Conservation (phyloP, 768 basidiomycete species). For the Clavulina sp. region DNA sequence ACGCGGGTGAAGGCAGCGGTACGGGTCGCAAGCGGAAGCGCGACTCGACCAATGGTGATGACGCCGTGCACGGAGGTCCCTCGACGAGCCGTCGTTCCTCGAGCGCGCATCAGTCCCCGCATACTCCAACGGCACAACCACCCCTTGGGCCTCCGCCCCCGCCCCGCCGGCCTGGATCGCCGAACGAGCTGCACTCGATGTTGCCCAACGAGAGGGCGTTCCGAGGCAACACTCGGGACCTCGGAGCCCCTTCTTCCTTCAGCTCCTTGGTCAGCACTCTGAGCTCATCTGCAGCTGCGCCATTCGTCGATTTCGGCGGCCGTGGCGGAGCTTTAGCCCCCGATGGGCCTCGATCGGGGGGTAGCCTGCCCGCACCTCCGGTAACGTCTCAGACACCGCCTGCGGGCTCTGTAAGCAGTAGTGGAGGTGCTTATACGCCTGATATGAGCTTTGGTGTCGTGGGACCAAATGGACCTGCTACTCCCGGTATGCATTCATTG, state of each 20-base stretch:
- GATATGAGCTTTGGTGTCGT: too few relatives aligned
- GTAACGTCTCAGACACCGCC: too few relatives aligned
- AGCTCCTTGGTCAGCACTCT: background rate
- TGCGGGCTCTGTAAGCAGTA: too few relatives aligned
- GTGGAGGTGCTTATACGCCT: too few relatives aligned
- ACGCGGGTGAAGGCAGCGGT: too few relatives aligned
- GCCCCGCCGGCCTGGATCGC: background rate
- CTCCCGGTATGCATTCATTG: too few relatives aligned
- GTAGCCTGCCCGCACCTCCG: too few relatives aligned
- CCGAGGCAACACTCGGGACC: background rate
- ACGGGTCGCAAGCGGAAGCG: background rate
- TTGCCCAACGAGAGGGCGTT: background rate
- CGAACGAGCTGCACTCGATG: background rate
- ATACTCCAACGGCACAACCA: background rate
- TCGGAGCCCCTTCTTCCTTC: constrained; percentile 1
- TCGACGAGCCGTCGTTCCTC: background rate
- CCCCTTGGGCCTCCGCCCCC: background rate
- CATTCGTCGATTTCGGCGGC: constrained; percentile 1
- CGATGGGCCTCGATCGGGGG: too few relatives aligned
- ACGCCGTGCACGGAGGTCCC: background rate
- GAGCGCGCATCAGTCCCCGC: background rate
- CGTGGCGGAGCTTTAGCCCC: background rate
- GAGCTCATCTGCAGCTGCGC: background rate
- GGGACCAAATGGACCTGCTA: too few relatives aligned
- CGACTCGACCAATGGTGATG: background rate